Percentiles rank a stretch among this genome's conserved stretches.
Conservation (phyloP, 2,329 filamentous ascomycete genomes). For the Fusarium brevicatenulatum region DNA sequence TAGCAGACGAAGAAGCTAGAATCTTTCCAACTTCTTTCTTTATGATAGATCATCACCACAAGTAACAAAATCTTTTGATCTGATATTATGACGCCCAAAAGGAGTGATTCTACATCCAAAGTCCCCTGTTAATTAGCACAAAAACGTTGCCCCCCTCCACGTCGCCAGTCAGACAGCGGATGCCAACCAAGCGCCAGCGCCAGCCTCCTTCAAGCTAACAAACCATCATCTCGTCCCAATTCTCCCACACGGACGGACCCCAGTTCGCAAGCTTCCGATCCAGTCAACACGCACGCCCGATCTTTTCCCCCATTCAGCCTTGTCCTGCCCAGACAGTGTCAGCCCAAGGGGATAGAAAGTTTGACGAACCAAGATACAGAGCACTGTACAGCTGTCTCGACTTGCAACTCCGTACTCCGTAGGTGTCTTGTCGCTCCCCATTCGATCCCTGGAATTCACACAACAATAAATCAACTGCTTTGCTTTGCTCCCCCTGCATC, state of each 20-base stretch:
- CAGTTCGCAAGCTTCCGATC: conserved; percentile 29
- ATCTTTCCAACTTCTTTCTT: background rate
- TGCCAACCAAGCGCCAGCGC: conserved; percentile 32
- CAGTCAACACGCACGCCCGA: conserved; percentile 29
- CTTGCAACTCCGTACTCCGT: conserved; percentile 6
- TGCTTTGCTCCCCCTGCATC: conserved; percentile 40
- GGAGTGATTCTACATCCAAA: background rate
- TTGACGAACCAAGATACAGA: conserved; percentile 26
- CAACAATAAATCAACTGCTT: conserved; percentile 29
- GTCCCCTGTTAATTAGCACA: conserved; percentile 31
- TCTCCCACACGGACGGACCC: conserved; percentile 30
- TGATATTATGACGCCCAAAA: conserved; percentile 5
- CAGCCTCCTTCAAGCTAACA: conserved; percentile 33
- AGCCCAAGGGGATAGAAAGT: conserved; percentile 36
- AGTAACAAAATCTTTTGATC: background rate
- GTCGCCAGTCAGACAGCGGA: conserved; percentile 11
- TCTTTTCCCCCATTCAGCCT: conserved; percentile 38
- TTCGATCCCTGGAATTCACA: conserved; percentile 27
- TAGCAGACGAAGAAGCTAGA: background rate
- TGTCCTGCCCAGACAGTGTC: conserved; percentile 28
- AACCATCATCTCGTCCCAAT: conserved; percentile 31
- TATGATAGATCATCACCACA: background rate
- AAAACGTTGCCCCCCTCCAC: conserved; percentile 20
- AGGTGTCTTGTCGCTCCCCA: conserved; percentile 12
- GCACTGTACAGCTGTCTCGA: conserved; percentile 5